Evolutionary conservation across 805 yeast species (phyloP), one percentile per base, ranked within the genome.

Genomic region (Candida coleopterorum): DNA sequence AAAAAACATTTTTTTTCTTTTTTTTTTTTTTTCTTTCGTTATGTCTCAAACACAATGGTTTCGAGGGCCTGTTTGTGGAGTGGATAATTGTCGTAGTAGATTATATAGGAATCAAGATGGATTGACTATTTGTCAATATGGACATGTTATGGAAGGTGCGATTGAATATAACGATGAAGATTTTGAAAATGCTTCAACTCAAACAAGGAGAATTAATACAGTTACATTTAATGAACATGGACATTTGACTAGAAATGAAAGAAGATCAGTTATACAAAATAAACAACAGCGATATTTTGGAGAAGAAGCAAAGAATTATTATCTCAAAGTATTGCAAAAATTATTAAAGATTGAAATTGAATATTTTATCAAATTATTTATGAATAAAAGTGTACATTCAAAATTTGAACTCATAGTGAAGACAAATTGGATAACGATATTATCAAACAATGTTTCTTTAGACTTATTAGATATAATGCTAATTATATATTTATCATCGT

Each of bases 11-110:
- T 20, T 5, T 12, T 10, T 26, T 16, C 7, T 18, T 17, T 29
- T 29, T 29, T 29, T 29, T 29, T 29, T 16, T 29, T 20, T 12
- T 20, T 10, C 4, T 20, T 23, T 20, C 12, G 4, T 9, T 25
- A 39, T 35, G 39, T 37, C 39, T 20, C 27, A 30, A 18, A 11
- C 28, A 3, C 26, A 39, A 8, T 82, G 79, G 77, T 67, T 71
- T 27, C 67, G 79, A 46, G 97, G 98, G 2, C 81, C 85, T 4
- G 60, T 81, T 4, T 90, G 98, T 70, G 97, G 97, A 1, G 79
- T 80, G 2, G 89, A 84, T 44, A 90, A 90, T 64, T 90, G 98
- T 60, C 77, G 84, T 4, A 84, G 96, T 1, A 63, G 78, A 25
- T 71, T 81, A 34, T 90, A 86, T 77, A 71, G 81, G 34, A 58